Conservation (phyloP, 2,329 filamentous ascomycete genomes). For the Phialophora verrucosa region DNA sequence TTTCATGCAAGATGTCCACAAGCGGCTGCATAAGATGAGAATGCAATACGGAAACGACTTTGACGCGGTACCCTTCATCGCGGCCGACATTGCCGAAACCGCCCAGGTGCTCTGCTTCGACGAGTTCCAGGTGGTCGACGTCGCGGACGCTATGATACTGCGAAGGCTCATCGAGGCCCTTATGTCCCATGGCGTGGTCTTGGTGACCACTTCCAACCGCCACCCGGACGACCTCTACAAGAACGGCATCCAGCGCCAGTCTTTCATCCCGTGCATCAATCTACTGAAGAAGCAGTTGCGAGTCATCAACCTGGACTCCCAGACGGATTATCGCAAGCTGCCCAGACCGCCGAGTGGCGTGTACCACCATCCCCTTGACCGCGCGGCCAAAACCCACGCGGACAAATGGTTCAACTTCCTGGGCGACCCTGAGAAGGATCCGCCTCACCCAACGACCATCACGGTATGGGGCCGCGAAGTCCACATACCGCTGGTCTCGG, state of each 20-base stretch:
- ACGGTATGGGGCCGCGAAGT: conserved; percentile 93
- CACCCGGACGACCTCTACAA: conserved; percentile 96
- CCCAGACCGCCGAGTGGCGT: conserved; percentile 90
- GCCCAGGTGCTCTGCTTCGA: conserved; percentile 94
- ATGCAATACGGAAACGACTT: conserved; percentile 86
- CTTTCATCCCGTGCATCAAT: conserved; percentile 93
- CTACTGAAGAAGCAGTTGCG: conserved; percentile 82
- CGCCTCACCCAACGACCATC: conserved; percentile 78
- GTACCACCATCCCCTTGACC: conserved; percentile 87
- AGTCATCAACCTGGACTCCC: conserved; percentile 92
- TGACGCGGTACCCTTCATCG: conserved; percentile 88
- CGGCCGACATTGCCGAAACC: conserved; percentile 87
- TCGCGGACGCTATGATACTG: conserved; percentile 98
- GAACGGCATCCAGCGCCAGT: conserved; percentile 94
- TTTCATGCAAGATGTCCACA: conserved; percentile 99
- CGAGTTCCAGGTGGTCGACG: conserved; percentile 98
- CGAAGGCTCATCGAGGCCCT: conserved; percentile 82
- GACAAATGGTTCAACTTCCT: conserved; percentile 96
- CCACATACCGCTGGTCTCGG: conserved; percentile 82
- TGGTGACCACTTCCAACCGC: conserved; percentile 96
- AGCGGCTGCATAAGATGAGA: conserved; percentile 86
- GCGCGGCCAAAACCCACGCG: conserved; percentile 76
- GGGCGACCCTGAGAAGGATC: conserved; percentile 76
- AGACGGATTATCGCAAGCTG: conserved; percentile 97
- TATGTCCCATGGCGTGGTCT: conserved; percentile 95